A percentile compares a stretch with the other conserved stretches of the same genome.
These are phyloP conservation scores for Zanthoxylum bungeanum DNA, from an alignment of 345 rosid species.

Conservation along the genomic window DNA sequence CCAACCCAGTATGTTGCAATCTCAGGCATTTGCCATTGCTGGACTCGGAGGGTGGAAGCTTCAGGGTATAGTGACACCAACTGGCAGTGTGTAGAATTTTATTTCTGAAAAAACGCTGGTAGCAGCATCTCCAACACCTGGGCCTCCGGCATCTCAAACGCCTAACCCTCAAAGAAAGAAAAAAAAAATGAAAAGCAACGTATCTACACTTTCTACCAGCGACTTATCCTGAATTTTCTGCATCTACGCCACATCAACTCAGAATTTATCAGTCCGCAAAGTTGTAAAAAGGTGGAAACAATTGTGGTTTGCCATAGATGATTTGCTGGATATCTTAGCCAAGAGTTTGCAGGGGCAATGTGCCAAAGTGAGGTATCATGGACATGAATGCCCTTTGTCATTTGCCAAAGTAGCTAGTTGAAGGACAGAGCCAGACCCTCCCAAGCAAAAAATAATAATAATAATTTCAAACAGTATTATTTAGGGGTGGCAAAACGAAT, in stretches of 20 bases:
- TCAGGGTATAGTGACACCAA: constrained; percentile 76
- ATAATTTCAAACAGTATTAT: neutral
- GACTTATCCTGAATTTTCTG: neutral
- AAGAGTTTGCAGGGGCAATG: neutral
- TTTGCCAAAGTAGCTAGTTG: neutral
- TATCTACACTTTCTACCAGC: neutral
- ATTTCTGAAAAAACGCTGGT: neutral
- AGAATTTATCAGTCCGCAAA: neutral
- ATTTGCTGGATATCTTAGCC: neutral
- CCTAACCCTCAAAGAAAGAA: neutral
- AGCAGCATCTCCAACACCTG: neutral
- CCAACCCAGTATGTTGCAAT: constrained; percentile 20
- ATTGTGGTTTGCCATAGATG: neutral
- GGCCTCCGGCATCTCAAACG: neutral
- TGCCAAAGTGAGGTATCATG: neutral
- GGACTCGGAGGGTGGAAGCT: constrained; percentile 97
- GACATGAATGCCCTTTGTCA: neutral
- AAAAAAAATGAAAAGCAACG: neutral
- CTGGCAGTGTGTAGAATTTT: constrained; percentile 22
- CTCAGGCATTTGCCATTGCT: constrained; percentile 76
- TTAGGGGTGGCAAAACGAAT: too few species aligned
- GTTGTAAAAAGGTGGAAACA: neutral
- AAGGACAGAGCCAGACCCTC: neutral
- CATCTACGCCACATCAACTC: neutral
- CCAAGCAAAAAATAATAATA: too few species aligned